Base-by-base conservation (phyloP, 192 early-diverging fungal genomes). In the Rhizophlyctis rosea region DNA sequence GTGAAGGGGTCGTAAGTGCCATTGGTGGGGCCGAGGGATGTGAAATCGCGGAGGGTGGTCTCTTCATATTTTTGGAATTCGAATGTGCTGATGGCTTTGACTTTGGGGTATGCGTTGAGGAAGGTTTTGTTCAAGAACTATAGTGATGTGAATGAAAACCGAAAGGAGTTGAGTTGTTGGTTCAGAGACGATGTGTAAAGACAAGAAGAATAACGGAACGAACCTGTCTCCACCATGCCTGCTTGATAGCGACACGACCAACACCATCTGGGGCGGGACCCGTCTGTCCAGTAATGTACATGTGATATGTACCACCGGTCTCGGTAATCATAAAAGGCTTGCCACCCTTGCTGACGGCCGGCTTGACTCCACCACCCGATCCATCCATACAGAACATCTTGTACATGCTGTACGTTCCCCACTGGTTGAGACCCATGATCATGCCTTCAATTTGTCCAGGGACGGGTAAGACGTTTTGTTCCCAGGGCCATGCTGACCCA, bases 281-380 rank as follows among this genome's bases (percentile, higher is more conserved):
- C n/a, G n/a, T n/a, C n/a, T n/a, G n/a, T n/a, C n/a, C n/a, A n/a
- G n/a, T n/a, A n/a, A n/a, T n/a, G n/a, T n/a, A n/a, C n/a, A n/a
- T n/a, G n/a, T n/a, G n/a, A n/a, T n/a, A n/a, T n/a, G n/a, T n/a
- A n/a, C n/a, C n/a, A n/a, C n/a, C 67, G 24, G 67, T 70, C 25
- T 73, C 71, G 61, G 75, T 27, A 28, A 80, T 51, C 55, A 77
- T 68, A 50, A 76, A 75, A 44, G 74, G 74, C 34, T 80, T 80
- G 36, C 62, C 67, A 4, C 70, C 63, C 50, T 48, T 47, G 1
- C 67, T 50, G 36, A 61, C 47, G 34, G 54, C 55, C 62, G 53
- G 18, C 29, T 61, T 59, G 27, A 58, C 36, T 1, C 39, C 53
- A 4, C 49, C 52, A 29, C 66, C 67, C 35, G 18, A 29, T 18